Evolutionary conservation across 331 rosid species (phyloP), one percentile per base, ranked within the genome.

Genomic region (Quercus lobata): DNA sequence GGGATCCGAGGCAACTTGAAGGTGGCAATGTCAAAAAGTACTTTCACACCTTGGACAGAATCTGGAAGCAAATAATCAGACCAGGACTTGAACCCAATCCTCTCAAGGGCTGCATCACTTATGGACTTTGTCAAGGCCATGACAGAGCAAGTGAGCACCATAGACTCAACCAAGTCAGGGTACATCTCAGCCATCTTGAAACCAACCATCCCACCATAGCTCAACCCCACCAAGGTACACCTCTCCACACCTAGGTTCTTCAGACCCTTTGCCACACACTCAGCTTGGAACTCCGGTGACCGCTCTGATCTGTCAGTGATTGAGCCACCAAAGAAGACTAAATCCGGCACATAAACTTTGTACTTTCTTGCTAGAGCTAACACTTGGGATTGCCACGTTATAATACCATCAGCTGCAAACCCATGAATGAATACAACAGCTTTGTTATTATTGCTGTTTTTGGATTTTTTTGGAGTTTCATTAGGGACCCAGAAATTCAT

Each of bases 161-260:
- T 54, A 4, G 85, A 61, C 70, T 54, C 76, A 68, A 87, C 87
- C 84, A 83, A 34, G 18, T 80, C 53, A 0, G 84, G 90, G 49
- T 66, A 82, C 76, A 79, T 17, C 80, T 78, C 70, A 1, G 83
- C 87, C 91, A 87, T n/a, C 46, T 72, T 82, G 53, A 84, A 84
- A 69, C 87, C 91, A 22, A 84, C 83, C 82, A 87, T 87, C 6
- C 83, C 88, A 12, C 91, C 87, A 52, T 82, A 82, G 82, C 90
- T 84, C 7, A 79, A 37, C 41, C 82, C 84, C 5, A 84, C 87
- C 65, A 81, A 54, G 24, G 79, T 79, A 58, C 80, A 84, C 77
- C 49, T 72, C 35, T 87, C 80, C 15, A 87, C 87, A 3, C 87
- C 91, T 5, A 87, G 78, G 52, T 37, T 83, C 62, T 18, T 65